These are phyloP conservation scores for Beauveria sp. DNA, from an alignment of 2,329 filamentous ascomycete genomes.

Conservation along the genomic window DNA sequence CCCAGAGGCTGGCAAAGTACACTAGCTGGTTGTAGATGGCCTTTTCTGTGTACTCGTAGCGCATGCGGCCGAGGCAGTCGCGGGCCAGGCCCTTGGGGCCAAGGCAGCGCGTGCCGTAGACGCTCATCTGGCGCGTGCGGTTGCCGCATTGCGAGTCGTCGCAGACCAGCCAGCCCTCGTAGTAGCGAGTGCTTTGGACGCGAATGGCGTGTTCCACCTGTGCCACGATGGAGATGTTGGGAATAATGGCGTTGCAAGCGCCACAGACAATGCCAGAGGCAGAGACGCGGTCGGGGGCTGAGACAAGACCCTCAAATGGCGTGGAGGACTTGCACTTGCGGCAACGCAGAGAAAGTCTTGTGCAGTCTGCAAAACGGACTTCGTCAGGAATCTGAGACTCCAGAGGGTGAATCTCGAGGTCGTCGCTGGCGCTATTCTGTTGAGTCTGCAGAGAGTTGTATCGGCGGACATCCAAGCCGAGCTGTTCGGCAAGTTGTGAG, in stretches of 20 bases:
- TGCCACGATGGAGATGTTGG: conserved; percentile 68
- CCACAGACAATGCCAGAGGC: conserved; percentile 70
- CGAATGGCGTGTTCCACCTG: conserved; percentile 85
- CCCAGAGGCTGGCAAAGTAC: conserved; percentile 78
- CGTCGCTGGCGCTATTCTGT: conserved; percentile 45
- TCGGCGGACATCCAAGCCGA: conserved; percentile 83
- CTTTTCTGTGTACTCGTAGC: conserved; percentile 81
- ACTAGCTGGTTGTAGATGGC: conserved; percentile 91
- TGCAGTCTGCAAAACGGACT: conserved; percentile 77
- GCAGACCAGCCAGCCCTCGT: conserved; percentile 86
- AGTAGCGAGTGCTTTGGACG: conserved; percentile 72
- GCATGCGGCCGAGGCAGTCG: conserved; percentile 81
- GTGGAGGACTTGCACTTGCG: conserved; percentile 67
- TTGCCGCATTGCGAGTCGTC: conserved; percentile 82
- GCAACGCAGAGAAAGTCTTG: conserved; percentile 71
- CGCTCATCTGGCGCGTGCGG: conserved; percentile 84
- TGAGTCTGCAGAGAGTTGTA: conserved; percentile 51
- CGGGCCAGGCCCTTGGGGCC: conserved; percentile 78
- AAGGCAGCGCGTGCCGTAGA: conserved; percentile 84
- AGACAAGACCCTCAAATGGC: conserved; percentile 67
- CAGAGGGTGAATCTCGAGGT: conserved; percentile 76
- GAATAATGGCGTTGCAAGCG: conserved; percentile 56
- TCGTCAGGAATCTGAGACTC: conserved; percentile 92
- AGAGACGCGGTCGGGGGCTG: conserved; percentile 52
- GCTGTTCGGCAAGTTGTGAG: conserved; percentile 80